Evolutionary conservation across 1,139 yeast species (phyloP).

Genomic region (Geotrichum aggregatum): DNA sequence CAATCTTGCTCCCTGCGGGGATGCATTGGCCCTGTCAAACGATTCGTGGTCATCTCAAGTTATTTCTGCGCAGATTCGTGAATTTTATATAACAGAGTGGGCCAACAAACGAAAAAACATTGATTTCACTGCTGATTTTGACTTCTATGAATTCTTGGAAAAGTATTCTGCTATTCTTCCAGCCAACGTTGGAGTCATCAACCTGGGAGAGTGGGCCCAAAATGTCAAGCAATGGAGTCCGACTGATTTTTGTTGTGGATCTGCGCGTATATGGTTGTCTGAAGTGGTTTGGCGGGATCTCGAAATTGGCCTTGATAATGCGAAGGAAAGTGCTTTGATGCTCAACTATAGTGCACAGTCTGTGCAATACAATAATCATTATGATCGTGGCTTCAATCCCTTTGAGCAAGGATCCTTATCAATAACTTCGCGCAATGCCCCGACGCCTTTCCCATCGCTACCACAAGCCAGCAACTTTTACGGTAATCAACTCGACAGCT

Average conservation of each 20-base stretch:
- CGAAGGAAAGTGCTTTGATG: slow-evolving; percentile 22
- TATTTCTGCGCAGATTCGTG: slow-evolving; percentile 40
- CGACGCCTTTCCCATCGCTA: neutral
- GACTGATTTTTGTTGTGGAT: slow-evolving; percentile 38
- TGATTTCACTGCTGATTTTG: slow-evolving; percentile 43
- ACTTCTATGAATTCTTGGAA: slow-evolving; percentile 39
- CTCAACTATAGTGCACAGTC: slow-evolving; percentile 9
- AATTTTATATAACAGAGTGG: slow-evolving; percentile 40
- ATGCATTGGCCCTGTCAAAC: slow-evolving; percentile 31
- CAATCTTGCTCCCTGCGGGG: slow-evolving; percentile 33
- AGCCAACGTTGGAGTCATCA: slow-evolving; percentile 32
- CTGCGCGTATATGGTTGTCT: slow-evolving; percentile 38
- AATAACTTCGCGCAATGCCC: slow-evolving; percentile 3
- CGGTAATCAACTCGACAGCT: slow-evolving; percentile 15
- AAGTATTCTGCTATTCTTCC: slow-evolving; percentile 39
- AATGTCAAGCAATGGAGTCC: slow-evolving; percentile 37
- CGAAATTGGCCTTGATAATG: slow-evolving; percentile 34
- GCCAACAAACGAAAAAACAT: slow-evolving; percentile 34
- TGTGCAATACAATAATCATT: neutral
- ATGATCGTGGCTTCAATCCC: slow-evolving; percentile 13
- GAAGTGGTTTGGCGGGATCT: slow-evolving; percentile 41
- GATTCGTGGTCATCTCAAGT: slow-evolving; percentile 38
- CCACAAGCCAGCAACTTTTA: slow-evolving; percentile 4
- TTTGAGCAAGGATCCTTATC: slow-evolving; percentile 11
- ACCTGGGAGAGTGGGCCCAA: slow-evolving; percentile 40